Evolutionary conservation across 139 green algal genomes (phyloP).

Genomic region (Chlorella sp.): DNA sequence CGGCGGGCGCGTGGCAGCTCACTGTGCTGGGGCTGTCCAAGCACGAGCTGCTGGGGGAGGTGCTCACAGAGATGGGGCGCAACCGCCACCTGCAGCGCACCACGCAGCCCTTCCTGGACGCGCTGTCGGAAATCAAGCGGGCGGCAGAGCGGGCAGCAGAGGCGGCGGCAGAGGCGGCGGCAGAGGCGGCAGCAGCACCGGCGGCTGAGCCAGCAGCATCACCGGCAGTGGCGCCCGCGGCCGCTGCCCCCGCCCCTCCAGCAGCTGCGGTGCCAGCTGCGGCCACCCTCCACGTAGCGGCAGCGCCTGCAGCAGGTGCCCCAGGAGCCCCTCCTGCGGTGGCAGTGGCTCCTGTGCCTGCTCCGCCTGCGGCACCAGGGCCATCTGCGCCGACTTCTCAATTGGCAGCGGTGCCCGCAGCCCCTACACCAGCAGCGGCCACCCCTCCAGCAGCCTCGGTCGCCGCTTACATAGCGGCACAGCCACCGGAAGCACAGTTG

Average conservation of each 20-base stretch:
- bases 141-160: background rate
- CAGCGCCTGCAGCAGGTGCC: too few species aligned
- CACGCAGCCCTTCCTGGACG: slow-evolving; percentile 22
- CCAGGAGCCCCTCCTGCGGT: too few species aligned
- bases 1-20: slow-evolving; percentile 48
- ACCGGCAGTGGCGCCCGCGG: background rate
- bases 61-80: slow-evolving; percentile 50
- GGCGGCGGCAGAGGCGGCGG: background rate
- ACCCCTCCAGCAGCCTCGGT: too few species aligned
- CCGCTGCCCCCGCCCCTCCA: too few species aligned
- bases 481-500: too few species aligned
- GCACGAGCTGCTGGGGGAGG: slow-evolving; percentile 60
- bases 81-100: slow-evolving; percentile 46
- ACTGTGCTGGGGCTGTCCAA: slow-evolving; percentile 66
- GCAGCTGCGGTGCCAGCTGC: background rate
- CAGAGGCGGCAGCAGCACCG: background rate
- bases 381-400: too few species aligned
- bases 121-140: slow-evolving; percentile 26
- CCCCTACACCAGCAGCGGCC: too few species aligned
- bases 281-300: too few species aligned
- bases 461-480: too few species aligned
- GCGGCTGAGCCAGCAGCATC: background rate
- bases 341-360: too few species aligned
- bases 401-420: too few species aligned
- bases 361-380: background rate